Percentiles rank a stretch among this genome's conserved stretches.
These are phyloP conservation scores for Nadsonia commutata DNA, from an alignment of 1,139 yeast species.

Conservation along the genomic window DNA sequence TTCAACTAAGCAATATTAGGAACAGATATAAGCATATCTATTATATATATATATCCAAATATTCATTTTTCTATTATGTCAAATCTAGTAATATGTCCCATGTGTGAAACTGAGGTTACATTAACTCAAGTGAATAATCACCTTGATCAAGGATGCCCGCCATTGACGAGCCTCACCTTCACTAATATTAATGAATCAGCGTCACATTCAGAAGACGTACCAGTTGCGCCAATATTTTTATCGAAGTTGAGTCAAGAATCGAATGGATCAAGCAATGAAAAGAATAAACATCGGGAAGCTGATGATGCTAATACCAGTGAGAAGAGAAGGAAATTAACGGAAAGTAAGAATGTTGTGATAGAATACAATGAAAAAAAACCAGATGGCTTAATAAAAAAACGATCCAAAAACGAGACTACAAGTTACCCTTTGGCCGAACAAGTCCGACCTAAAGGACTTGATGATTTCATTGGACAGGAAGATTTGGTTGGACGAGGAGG, in stretches of 20 bases:
- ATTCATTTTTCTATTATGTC: too few species aligned
- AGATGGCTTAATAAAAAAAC: not conserved
- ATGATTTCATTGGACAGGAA: conserved; percentile 76
- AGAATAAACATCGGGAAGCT: conserved; percentile 1
- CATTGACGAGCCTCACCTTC: not conserved
- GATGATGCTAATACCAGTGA: conserved; percentile 3
- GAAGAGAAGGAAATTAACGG: not conserved
- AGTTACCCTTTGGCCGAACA: conserved; percentile 64
- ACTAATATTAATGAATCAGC: not conserved
- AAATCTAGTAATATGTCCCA: conserved; percentile 3
- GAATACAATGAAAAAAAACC: not conserved
- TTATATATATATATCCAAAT: not conserved
- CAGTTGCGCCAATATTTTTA: conserved; percentile 1
- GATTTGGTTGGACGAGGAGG: conserved; percentile 69
- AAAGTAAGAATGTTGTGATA: not conserved
- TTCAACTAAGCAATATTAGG: too few species aligned
- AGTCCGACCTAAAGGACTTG: conserved; percentile 57
- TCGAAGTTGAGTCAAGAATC: conserved; percentile 3
- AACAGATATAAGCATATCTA: too few species aligned
- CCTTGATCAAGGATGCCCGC: conserved; percentile 6
- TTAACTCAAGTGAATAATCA: conserved; percentile 3
- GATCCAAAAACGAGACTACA: not conserved
- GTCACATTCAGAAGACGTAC: not conserved
- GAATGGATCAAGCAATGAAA: not conserved
- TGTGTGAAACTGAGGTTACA: conserved; percentile 2